Conservation (phyloP, 2,329 filamentous ascomycete genomes). For the Purpureocillium takamizusanense region DNA sequence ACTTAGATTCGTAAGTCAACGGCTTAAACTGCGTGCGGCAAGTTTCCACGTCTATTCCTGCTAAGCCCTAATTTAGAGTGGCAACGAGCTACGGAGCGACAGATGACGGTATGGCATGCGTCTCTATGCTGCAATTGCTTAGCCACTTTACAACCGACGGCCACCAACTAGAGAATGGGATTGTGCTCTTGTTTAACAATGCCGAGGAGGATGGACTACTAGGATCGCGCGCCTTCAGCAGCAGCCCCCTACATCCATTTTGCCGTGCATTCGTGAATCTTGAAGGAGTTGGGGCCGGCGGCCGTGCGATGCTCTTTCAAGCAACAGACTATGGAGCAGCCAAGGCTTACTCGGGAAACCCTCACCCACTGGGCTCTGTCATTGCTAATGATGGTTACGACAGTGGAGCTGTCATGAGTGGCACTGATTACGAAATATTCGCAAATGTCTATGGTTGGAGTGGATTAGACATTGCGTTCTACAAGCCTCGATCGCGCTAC, state of each 20-base stretch:
- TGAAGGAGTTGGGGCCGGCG: slow-evolving; percentile 87
- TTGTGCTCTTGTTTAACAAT: slow-evolving; percentile 86
- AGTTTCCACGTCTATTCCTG: too few relatives aligned
- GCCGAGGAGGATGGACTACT: slow-evolving; percentile 78
- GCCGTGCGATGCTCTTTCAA: slow-evolving; percentile 77
- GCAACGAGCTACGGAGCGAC: slow-evolving; percentile 87
- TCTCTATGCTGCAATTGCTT: slow-evolving; percentile 77
- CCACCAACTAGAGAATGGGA: slow-evolving; percentile 65
- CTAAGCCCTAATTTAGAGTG: slow-evolving; percentile 45
- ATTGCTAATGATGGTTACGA: slow-evolving; percentile 79
- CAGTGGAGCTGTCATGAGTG: slow-evolving; percentile 65
- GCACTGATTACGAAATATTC: slow-evolving; percentile 86
- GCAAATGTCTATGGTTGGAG: slow-evolving; percentile 68
- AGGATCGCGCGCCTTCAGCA: slow-evolving; percentile 48
- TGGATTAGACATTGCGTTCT: slow-evolving; percentile 87
- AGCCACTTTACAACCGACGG: slow-evolving; percentile 70
- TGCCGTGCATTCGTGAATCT: slow-evolving; percentile 87
- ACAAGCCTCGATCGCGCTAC: slow-evolving; percentile 74
- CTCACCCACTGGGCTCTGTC: slow-evolving; percentile 75
- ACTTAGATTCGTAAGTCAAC: too few relatives aligned
- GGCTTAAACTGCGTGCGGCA: too few relatives aligned
- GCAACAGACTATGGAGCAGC: slow-evolving; percentile 82
- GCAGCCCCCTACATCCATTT: slow-evolving; percentile 71
- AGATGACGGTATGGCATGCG: slow-evolving; percentile 83
- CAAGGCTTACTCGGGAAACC: slow-evolving; percentile 60